Conservation (phyloP, 1,284 basidiomycete species). For the Xerocomus amazonicus region DNA sequence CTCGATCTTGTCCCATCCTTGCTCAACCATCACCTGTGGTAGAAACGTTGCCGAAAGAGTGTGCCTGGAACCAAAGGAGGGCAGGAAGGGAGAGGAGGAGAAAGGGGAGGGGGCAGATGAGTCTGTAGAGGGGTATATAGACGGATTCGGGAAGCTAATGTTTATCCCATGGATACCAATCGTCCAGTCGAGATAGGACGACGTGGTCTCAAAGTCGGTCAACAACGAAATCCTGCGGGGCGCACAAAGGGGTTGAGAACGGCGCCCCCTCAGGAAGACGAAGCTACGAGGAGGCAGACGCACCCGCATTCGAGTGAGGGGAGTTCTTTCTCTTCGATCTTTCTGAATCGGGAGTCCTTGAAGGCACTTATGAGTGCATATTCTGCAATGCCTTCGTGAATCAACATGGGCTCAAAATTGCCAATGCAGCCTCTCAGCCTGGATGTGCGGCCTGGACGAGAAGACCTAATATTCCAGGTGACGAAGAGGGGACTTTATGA, state of each 20-base stretch:
- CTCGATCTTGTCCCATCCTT: slow-evolving; percentile 90
- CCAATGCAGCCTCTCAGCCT: slow-evolving; percentile 93
- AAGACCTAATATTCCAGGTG: slow-evolving; percentile 84
- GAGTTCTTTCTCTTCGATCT: slow-evolving; percentile 76
- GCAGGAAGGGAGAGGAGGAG: slow-evolving; percentile 59
- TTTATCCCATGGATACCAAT: slow-evolving; percentile 91
- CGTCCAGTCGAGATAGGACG: slow-evolving; percentile 89
- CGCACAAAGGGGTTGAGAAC: background rate
- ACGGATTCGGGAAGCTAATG: slow-evolving; percentile 82
- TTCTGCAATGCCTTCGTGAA: slow-evolving; percentile 78
- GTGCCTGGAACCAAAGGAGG: slow-evolving; percentile 51
- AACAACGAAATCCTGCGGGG: slow-evolving; percentile 74
- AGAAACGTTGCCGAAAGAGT: slow-evolving; percentile 87
- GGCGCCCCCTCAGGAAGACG: background rate
- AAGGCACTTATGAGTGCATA: slow-evolving; percentile 89
- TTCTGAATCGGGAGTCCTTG: slow-evolving; percentile 65
- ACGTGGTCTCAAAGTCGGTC: slow-evolving; percentile 86
- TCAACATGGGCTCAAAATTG: slow-evolving; percentile 78
- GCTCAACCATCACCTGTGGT: slow-evolving; percentile 89
- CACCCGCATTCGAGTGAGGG: slow-evolving; percentile 82
- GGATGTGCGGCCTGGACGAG: slow-evolving; percentile 54
- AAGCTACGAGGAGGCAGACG: slow-evolving; percentile 32
- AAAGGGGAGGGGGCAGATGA: slow-evolving; percentile 64
- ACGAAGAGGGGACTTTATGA: slow-evolving; percentile 84
- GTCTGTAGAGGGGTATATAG: slow-evolving; percentile 45